Percentiles rank a stretch among this genome's conserved stretches.
These are phyloP conservation scores for Orbilia quercus DNA, from an alignment of 2,329 filamentous ascomycete species.

Conservation along the genomic window DNA sequence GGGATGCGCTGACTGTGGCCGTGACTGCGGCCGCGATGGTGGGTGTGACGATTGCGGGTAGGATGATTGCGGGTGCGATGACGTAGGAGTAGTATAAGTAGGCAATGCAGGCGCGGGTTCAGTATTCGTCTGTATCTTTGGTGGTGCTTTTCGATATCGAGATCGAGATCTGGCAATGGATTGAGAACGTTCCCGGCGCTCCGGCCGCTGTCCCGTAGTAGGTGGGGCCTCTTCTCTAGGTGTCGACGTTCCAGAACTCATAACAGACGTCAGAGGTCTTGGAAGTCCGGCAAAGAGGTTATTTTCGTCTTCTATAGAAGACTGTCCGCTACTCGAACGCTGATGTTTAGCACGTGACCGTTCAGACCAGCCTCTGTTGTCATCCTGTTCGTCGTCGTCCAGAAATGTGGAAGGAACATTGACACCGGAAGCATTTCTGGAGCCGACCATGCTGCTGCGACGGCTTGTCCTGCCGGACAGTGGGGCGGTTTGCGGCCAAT, in stretches of 20 bases:
- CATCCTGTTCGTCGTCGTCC: slow-evolving; percentile 43
- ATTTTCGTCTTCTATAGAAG: slow-evolving; percentile 34
- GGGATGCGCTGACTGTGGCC: slow-evolving; percentile 23
- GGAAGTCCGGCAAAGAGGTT: slow-evolving; percentile 25
- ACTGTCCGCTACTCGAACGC: slow-evolving; percentile 37
- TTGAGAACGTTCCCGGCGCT: slow-evolving; percentile 38
- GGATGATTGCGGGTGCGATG: slow-evolving; percentile 9
- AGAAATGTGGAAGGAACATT: slow-evolving; percentile 45
- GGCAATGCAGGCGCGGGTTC: slow-evolving; percentile 24
- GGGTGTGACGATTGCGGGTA: no score
- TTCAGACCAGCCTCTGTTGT: slow-evolving; percentile 40
- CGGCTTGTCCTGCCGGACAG: slow-evolving; percentile 25
- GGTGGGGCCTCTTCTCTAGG: slow-evolving; percentile 24
- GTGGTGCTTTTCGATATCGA: slow-evolving; percentile 46
- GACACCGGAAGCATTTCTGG: slow-evolving; percentile 24
- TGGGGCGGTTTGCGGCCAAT: slow-evolving; percentile 20
- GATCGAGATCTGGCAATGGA: slow-evolving; percentile 48
- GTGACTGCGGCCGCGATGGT: no score
- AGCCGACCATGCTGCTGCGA: slow-evolving; percentile 15
- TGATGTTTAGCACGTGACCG: slow-evolving; percentile 36
- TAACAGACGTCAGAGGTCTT: slow-evolving; percentile 8
- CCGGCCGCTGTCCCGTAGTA: slow-evolving; percentile 5
- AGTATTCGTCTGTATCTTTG: slow-evolving; percentile 44
- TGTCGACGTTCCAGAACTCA: slow-evolving; percentile 34
- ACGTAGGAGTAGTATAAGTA: slow-evolving; percentile 36